These are phyloP conservation scores for Penicillium sp. DNA, from an alignment of 2,329 filamentous ascomycete genomes.

Conservation along the genomic window DNA sequence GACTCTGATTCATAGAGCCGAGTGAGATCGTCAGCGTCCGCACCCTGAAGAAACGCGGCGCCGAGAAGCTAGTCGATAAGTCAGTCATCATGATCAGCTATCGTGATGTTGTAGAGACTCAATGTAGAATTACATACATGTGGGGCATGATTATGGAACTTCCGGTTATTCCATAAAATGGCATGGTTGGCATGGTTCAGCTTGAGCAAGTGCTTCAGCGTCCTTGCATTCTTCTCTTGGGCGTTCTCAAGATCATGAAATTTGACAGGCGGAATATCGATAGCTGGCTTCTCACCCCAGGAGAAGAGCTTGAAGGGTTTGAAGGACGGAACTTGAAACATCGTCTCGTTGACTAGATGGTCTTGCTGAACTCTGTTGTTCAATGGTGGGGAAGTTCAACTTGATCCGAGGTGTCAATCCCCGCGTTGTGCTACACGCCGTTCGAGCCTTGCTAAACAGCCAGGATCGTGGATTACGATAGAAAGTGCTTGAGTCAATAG, in stretches of 20 bases:
- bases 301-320: slow-evolving; percentile 33
- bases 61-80: slow-evolving; percentile 63
- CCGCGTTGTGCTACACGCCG: background rate
- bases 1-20: slow-evolving; percentile 78
- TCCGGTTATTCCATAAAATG: slow-evolving; percentile 74
- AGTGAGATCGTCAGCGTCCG: slow-evolving; percentile 71
- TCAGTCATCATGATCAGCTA: slow-evolving; percentile 14
- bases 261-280: slow-evolving; percentile 67
- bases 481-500: background rate
- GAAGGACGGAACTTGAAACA: slow-evolving; percentile 32
- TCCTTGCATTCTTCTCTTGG: slow-evolving; percentile 76
- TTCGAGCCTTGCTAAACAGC: background rate
- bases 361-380: slow-evolving; percentile 5
- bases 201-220: slow-evolving; percentile 86
- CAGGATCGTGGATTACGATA: background rate
- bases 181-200: slow-evolving; percentile 91
- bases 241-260: slow-evolving; percentile 79
- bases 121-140: slow-evolving; percentile 57
- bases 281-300: slow-evolving; percentile 26
- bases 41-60: slow-evolving; percentile 85
- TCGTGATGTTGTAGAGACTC: no score
- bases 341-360: slow-evolving; percentile 6
- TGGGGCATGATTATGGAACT: slow-evolving; percentile 80
- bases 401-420: slow-evolving; percentile 1
- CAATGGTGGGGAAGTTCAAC: slow-evolving; percentile 10